Evolutionary conservation across 805 yeast species (phyloP).

Genomic region (Suhomyces tanzawaensis): DNA sequence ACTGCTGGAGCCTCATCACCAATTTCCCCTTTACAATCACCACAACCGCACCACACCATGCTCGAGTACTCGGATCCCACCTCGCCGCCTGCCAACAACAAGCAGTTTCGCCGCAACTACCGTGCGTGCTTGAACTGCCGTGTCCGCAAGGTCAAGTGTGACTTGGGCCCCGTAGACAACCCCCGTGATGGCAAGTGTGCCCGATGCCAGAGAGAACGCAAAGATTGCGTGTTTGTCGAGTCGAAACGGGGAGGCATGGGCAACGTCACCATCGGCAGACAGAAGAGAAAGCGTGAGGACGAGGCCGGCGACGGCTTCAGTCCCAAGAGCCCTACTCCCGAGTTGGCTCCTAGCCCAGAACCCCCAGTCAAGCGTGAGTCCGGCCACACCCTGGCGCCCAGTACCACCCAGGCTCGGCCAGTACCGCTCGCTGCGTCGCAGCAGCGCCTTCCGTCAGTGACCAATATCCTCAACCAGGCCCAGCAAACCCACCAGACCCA

Average conservation of each 20-base stretch:
- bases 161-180: conserved; percentile 69
- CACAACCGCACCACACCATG: too few relatives aligned
- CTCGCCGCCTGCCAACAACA: too few relatives aligned
- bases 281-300: conserved; percentile 46
- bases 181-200: conserved; percentile 83
- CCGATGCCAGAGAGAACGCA: conserved; percentile 78
- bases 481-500: not conserved
- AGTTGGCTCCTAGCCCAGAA: not conserved
- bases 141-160: conserved; percentile 80
- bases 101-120: conserved; percentile 60
- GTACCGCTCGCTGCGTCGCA: not conserved
- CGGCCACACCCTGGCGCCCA: conserved; percentile 4
- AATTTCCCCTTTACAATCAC: too few relatives aligned
- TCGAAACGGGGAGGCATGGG: conserved; percentile 27
- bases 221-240: conserved; percentile 68
- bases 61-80: too few relatives aligned
- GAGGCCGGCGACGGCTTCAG: not conserved
- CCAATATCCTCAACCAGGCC: conserved; percentile 15
- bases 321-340: not conserved
- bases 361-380: conserved; percentile 12
- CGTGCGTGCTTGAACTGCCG: conserved; percentile 87
- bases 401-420: not conserved
- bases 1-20: too few relatives aligned
- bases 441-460: conserved; percentile 12
- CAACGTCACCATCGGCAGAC: conserved; percentile 42